Percentiles rank a stretch among this genome's conserved stretches.
phyloP scores from a whole-genome alignment of 805 yeast genomes.

The Metschnikowia shivogae region DNA sequence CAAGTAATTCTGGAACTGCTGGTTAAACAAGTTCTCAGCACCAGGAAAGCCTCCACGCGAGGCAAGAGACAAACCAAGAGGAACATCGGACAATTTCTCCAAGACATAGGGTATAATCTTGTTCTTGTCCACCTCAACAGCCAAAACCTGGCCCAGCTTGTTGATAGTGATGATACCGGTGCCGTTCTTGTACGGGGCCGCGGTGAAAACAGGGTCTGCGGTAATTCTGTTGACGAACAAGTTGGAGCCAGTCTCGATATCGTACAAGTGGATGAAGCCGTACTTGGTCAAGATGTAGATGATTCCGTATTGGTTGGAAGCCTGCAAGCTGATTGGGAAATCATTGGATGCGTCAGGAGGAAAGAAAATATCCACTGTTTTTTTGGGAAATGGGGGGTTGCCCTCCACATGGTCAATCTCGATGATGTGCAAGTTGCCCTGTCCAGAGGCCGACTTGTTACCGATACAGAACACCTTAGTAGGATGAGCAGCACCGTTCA shows the following conservation, averaged over 20 bases:
- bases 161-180: conserved; percentile 91
- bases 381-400: conserved; percentile 81
- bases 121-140: conserved; percentile 82
- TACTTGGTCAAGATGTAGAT: conserved; percentile 88
- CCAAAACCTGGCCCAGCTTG: conserved; percentile 90
- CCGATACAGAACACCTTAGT: conserved; percentile 92
- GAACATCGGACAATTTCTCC: conserved; percentile 79
- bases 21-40: conserved; percentile 86
- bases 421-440: conserved; percentile 77
- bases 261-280: conserved; percentile 95
- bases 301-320: conserved; percentile 81
- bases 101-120: conserved; percentile 87
- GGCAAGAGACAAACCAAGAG: conserved; percentile 82
- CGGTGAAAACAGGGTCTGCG: conserved; percentile 91
- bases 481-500: conserved; percentile 67
- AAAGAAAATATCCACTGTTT: conserved; percentile 87
- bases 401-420: conserved; percentile 93
- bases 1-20: conserved; percentile 84
- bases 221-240: conserved; percentile 95
- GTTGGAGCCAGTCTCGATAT: conserved; percentile 86
- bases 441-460: conserved; percentile 71
- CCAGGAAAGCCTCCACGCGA: conserved; percentile 97
- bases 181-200: conserved; percentile 63
- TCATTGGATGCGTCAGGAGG: conserved; percentile 96
- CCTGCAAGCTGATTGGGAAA: conserved; percentile 91